Evolutionary conservation across 2,329 filamentous ascomycete genomes (phyloP).

Genomic region (Cercospora sp.): DNA sequence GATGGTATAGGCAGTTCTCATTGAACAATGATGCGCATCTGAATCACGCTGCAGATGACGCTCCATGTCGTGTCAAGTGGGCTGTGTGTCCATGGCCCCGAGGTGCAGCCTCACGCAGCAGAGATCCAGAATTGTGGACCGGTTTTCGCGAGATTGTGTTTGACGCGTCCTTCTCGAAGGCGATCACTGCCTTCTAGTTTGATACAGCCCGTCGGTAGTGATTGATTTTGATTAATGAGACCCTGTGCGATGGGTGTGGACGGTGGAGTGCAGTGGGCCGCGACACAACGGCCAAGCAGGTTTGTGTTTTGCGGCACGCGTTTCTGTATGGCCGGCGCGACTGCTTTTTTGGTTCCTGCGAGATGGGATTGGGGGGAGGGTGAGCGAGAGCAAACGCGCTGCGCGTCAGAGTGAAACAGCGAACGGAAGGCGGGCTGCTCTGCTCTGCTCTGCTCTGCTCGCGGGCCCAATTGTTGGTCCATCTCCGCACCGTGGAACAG

Average conservation of each 20-base stretch:
- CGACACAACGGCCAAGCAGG: background rate
- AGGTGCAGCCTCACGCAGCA: slow-evolving; percentile 2
- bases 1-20: background rate
- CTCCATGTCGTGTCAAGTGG: slow-evolving; percentile 7
- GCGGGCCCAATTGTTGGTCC: background rate
- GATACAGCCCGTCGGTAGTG: slow-evolving; percentile 8
- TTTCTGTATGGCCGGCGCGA: slow-evolving; percentile 2
- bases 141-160: background rate
- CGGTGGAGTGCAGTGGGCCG: background rate
- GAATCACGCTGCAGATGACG: background rate
- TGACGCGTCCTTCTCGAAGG: slow-evolving; percentile 14
- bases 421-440: background rate
- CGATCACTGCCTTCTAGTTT: slow-evolving; percentile 14
- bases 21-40: background rate
- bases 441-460: background rate
- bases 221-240: background rate
- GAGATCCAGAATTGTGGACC: background rate
- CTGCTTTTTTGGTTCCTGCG: slow-evolving; percentile 1
- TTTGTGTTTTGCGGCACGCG: background rate
- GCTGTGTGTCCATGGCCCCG: background rate
- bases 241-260: slow-evolving; percentile 4
- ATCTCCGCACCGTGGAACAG: slow-evolving; percentile 11
- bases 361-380: background rate
- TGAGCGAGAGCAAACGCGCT: background rate
- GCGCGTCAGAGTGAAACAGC: slow-evolving; percentile 25